These are phyloP conservation scores for Colletotrichum sansevieriae DNA, from an alignment of 2,329 filamentous ascomycete species.

Conservation along the genomic window DNA sequence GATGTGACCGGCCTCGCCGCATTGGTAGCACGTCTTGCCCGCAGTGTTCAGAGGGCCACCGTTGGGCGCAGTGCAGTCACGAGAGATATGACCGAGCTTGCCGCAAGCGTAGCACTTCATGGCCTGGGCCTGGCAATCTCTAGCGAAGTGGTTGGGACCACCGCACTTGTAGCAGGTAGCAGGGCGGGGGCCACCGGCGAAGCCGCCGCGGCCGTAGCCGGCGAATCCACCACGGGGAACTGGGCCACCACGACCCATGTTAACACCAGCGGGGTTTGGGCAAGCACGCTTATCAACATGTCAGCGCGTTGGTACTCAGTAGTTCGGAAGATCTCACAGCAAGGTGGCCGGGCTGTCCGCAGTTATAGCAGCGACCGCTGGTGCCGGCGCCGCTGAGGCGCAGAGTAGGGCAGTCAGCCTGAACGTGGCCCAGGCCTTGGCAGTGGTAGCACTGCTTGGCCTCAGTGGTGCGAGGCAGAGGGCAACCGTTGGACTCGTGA, in stretches of 20 bases:
- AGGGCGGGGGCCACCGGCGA: conserved; percentile 75
- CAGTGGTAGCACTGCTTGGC: conserved; percentile 99
- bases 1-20: conserved; percentile 95
- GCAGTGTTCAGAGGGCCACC: conserved; percentile 95
- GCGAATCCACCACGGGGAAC: conserved; percentile 80
- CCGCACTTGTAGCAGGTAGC: conserved; percentile 82
- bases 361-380: conserved; percentile 95
- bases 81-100: conserved; percentile 90
- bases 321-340: conserved; percentile 69
- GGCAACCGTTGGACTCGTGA: conserved; percentile 98
- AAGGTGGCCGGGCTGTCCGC: conserved; percentile 91
- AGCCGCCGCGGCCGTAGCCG: conserved; percentile 79
- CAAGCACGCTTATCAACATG: conserved; percentile 75
- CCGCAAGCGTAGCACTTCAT: conserved; percentile 99
- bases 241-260: conserved; percentile 75
- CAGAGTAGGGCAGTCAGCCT: conserved; percentile 98
- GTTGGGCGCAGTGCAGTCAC: conserved; percentile 96
- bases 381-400: conserved; percentile 86
- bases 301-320: conserved; percentile 22
- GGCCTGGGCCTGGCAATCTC: conserved; percentile 97
- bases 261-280: conserved; percentile 76
- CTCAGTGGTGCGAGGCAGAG: conserved; percentile 95
- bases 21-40: conserved; percentile 99
- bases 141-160: conserved; percentile 96
- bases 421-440: conserved; percentile 97